Percentiles rank a stretch among this genome's conserved stretches.
These are phyloP conservation scores for Xylaria sp. DNA, from an alignment of 2,329 filamentous ascomycete species.

Conservation along the genomic window DNA sequence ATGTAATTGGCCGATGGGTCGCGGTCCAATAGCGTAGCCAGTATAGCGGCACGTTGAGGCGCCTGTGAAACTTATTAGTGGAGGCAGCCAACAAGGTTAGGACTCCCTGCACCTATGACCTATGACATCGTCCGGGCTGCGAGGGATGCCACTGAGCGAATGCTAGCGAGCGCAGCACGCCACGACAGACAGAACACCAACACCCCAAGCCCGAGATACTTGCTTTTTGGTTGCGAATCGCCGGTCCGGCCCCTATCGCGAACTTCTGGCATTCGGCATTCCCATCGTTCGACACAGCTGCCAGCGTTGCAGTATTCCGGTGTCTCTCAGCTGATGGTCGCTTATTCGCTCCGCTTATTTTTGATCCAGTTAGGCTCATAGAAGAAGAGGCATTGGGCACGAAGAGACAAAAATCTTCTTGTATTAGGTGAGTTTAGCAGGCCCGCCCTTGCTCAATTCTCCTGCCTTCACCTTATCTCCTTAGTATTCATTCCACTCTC, in stretches of 20 bases:
- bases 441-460: slow-evolving; percentile 9
- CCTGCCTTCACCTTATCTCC: slow-evolving; percentile 12
- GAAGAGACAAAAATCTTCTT: slow-evolving; percentile 17
- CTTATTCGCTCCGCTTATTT: slow-evolving; percentile 35
- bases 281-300: neutral
- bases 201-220: slow-evolving; percentile 24
- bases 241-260: slow-evolving; percentile 8
- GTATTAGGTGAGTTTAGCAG: slow-evolving; percentile 15
- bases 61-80: slow-evolving; percentile 47
- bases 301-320: slow-evolving; percentile 15
- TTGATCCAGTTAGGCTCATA: slow-evolving; percentile 32
- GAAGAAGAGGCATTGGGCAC: slow-evolving; percentile 37
- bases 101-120: slow-evolving; percentile 33
- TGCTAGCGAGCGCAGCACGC: neutral
- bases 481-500: neutral
- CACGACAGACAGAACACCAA: slow-evolving; percentile 26
- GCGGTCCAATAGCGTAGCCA: slow-evolving; percentile 45
- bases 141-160: neutral
- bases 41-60: slow-evolving; percentile 47
- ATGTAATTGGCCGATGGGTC: slow-evolving; percentile 27
- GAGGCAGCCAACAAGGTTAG: slow-evolving; percentile 34
- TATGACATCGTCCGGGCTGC: slow-evolving; percentile 40
- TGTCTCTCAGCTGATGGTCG: slow-evolving; percentile 19
- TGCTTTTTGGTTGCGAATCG: slow-evolving; percentile 21
- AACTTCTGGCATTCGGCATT: slow-evolving; percentile 8